phyloP scores from a whole-genome alignment of 768 basidiomycete species.

The Lactifluus piperatus region DNA sequence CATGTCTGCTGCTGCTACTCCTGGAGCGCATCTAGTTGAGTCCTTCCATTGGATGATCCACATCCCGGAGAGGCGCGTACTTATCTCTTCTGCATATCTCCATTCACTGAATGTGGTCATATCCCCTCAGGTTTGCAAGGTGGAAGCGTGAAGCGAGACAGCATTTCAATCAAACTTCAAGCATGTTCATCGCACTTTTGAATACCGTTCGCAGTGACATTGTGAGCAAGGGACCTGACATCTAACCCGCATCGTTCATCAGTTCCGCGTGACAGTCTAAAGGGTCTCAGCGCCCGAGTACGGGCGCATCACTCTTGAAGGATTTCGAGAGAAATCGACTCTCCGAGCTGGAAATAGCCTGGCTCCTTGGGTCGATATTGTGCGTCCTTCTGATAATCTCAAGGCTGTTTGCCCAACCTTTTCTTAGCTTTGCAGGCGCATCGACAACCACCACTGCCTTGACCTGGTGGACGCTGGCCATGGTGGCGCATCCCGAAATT shows the following conservation, averaged over 20 bases:
- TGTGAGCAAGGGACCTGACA: not conserved
- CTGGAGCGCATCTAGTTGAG: slow-evolving; percentile 7
- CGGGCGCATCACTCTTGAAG: slow-evolving; percentile 2
- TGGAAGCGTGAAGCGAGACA: slow-evolving; percentile 11
- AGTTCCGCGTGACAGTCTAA: not conserved
- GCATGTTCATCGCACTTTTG: slow-evolving; percentile 4
- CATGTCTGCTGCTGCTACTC: not conserved
- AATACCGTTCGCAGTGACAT: not conserved
- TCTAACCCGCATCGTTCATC: not conserved
- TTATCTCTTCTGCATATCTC: no score
- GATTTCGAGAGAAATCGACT: not conserved
- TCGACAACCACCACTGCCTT: no score
- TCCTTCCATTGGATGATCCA: slow-evolving; percentile 8
- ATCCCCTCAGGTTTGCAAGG: not conserved
- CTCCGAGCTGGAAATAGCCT: slow-evolving; percentile 14
- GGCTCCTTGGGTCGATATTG: slow-evolving; percentile 16
- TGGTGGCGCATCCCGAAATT: no score
- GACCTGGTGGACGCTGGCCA: no score
- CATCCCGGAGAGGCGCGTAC: slow-evolving; percentile 4
- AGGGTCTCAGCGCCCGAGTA: slow-evolving; percentile 2
- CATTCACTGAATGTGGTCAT: not conserved
- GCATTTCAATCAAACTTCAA: not conserved
- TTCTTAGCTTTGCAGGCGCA: no score
- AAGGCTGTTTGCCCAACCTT: slow-evolving; percentile 9
- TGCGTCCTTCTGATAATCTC: not conserved